Evolutionary conservation across 2,329 filamentous ascomycete species (phyloP).

Genomic region (Microdochium bolleyi): DNA sequence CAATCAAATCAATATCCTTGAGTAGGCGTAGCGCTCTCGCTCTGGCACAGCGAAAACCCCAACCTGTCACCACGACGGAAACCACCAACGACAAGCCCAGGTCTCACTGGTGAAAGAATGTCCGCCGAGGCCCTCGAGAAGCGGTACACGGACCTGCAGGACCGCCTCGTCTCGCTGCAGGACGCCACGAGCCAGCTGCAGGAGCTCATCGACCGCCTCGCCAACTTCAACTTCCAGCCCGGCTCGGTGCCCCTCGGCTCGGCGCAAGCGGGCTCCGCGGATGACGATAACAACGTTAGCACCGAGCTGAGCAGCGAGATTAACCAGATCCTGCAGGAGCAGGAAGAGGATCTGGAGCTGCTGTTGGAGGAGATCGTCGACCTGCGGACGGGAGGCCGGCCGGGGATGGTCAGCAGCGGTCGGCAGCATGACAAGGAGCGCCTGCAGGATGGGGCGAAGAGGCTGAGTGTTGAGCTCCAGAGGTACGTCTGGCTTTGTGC

Average conservation of each 20-base stretch:
- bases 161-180: constrained; percentile 51
- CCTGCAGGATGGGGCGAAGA: constrained; percentile 57
- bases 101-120: constrained; percentile 29
- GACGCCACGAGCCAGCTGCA: constrained; percentile 51
- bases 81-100: too few relatives aligned
- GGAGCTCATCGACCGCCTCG: constrained; percentile 52
- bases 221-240: constrained; percentile 48
- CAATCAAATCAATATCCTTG: too few relatives aligned
- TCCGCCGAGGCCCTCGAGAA: constrained; percentile 55
- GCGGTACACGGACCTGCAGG: constrained; percentile 51
- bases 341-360: constrained; percentile 78
- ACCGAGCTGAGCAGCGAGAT: constrained; percentile 76
- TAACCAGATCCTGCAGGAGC: constrained; percentile 64
- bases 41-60: too few relatives aligned
- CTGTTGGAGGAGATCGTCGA: constrained; percentile 72
- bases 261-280: constrained; percentile 40
- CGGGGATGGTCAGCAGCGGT: constrained; percentile 22
- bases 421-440: constrained; percentile 56
- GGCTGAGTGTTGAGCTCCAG: constrained; percentile 63
- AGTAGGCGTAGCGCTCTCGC: too few relatives aligned
- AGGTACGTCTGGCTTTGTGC: constrained; percentile 39
- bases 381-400: constrained; percentile 37
- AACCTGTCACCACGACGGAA: too few relatives aligned
- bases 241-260: constrained; percentile 45
- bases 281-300: constrained; percentile 47